phyloP scores from a whole-genome alignment of 768 basidiomycete genomes.

The Boletus coccyginus region DNA sequence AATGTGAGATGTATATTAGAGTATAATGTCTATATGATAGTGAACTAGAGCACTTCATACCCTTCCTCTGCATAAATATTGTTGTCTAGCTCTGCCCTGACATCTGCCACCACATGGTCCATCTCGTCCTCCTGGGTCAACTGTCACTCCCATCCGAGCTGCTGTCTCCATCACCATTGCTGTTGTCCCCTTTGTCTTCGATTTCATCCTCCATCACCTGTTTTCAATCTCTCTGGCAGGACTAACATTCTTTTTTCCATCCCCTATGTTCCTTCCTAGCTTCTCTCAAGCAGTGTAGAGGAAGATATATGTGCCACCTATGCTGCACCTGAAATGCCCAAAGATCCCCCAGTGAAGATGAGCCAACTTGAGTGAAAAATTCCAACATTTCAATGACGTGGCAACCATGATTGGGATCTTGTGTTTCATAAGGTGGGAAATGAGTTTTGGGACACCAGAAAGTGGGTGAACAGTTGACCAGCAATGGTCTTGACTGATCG shows the following conservation, averaged over 20 bases:
- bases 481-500: slow-evolving; percentile 52
- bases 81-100: no score
- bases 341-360: slow-evolving; percentile 58
- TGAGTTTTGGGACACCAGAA: slow-evolving; percentile 68
- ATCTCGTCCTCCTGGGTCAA: no score
- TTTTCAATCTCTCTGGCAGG: no score
- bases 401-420: slow-evolving; percentile 78
- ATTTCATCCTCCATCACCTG: no score
- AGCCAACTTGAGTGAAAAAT: slow-evolving; percentile 64
- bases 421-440: slow-evolving; percentile 65
- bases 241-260: slow-evolving; percentile 31
- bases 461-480: slow-evolving; percentile 73
- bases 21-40: no score
- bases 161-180: no score
- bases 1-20: no score
- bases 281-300: slow-evolving; percentile 64
- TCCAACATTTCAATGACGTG: slow-evolving; percentile 67
- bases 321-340: slow-evolving; percentile 30
- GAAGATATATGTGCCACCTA: slow-evolving; percentile 63
- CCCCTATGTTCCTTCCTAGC: slow-evolving; percentile 56
- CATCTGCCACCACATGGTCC: no score
- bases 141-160: no score
- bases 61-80: no score
- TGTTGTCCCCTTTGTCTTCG: no score
- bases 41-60: no score